Evolutionary conservation across 768 basidiomycete species (phyloP).

Genomic region (Trametes sanguinea): DNA sequence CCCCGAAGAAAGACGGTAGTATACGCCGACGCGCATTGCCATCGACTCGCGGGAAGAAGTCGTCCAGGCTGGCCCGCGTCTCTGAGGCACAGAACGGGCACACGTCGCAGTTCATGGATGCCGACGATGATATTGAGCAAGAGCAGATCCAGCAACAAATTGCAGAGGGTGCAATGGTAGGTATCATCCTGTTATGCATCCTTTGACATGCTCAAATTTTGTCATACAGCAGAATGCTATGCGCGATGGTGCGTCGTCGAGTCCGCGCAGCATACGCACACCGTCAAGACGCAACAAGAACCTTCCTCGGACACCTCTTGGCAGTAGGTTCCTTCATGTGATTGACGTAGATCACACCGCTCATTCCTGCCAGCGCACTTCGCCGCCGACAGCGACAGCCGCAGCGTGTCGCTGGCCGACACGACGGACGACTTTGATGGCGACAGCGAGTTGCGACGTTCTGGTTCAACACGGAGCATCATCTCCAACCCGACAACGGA

Average conservation of each 20-base stretch:
- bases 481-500: constrained; percentile 52
- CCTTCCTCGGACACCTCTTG: constrained; percentile 20
- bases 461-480: constrained; percentile 41
- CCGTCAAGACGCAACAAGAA: constrained; percentile 57
- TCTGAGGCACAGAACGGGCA: constrained; percentile 49
- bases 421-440: constrained; percentile 48
- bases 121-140: constrained; percentile 78
- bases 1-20: constrained; percentile 59
- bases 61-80: constrained; percentile 36
- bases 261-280: constrained; percentile 59
- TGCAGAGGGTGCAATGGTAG: constrained; percentile 71
- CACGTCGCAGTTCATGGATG: constrained; percentile 87
- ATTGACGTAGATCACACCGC: neutral
- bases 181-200: constrained; percentile 25
- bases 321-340: constrained; percentile 4
- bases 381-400: constrained; percentile 17
- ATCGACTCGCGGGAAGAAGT: constrained; percentile 37
- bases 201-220: neutral
- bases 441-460: constrained; percentile 53
- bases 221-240: constrained; percentile 52
- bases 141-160: constrained; percentile 88
- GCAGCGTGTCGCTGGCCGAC: constrained; percentile 16
- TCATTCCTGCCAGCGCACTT: constrained; percentile 22
- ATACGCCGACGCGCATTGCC: constrained; percentile 38
- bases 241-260: constrained; percentile 59